Base-by-base conservation (phyloP, 257 asterid species). In the Plectranthus barbatus region DNA sequence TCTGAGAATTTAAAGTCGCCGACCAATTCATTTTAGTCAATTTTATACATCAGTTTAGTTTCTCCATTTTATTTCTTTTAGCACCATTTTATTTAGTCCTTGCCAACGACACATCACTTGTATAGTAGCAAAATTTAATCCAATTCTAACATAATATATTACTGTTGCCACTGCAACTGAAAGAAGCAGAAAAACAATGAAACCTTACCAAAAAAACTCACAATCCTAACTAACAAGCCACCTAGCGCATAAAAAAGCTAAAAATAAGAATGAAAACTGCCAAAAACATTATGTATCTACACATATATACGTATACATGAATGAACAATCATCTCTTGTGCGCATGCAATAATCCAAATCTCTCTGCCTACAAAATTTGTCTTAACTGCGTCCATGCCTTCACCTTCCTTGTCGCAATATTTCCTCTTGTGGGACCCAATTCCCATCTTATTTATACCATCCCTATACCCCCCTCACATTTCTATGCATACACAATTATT, bases 401-500 rank as follows among this genome's bases (percentile, higher is more conserved):
- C 64, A 69, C 68, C 70, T 59, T 73, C 69, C 66, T 60, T 42
- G 64, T 74, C 78, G 68, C 39, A 29, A 7, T 37, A 55, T 54
- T 59, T 64, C 63, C 68, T 54, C 7, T 31, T 4, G 74, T 73
- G 67, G 86, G 84, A 55, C 86, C 91, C 71, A 42, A 45, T 12
- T 19, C 34, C 70, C 72, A 60, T 70, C 65, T 51, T 87, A 80
- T 87, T 67, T 86, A 84, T 78, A 76, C 72, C 60, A 6, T 4
- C 3, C 31, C 31, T 20, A 42, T 7, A 33, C 57, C 41, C n/a
- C n/a, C 55, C 59, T n/a, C 37, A 51, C 66, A 47, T 31, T 33
- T 55, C 3, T 2, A 26, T 26, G 3, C 31, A 17, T 40, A 69
- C 24, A 34, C 50, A 49, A 68, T 50, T 36, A 12, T 12, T 26